Evolutionary conservation across 2,329 filamentous ascomycete species (phyloP).

Genomic region (Colletotrichum sp.): DNA sequence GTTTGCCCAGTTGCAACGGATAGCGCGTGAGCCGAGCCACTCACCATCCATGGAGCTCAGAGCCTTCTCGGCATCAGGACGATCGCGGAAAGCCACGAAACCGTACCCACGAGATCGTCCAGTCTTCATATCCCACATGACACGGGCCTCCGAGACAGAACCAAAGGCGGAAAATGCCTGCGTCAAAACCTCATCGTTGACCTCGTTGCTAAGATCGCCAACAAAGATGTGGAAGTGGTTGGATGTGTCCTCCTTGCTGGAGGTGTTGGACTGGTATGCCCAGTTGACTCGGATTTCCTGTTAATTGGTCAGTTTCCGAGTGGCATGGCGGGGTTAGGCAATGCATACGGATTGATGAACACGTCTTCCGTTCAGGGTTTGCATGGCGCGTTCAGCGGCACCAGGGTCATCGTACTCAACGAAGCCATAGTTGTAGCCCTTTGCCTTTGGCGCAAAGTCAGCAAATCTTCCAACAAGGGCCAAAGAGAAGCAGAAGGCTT

Average conservation of each 20-base stretch:
- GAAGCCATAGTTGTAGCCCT: conserved; percentile 99
- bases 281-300: conserved; percentile 99
- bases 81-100: conserved; percentile 96
- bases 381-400: conserved; percentile 95
- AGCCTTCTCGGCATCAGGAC: conserved; percentile 92
- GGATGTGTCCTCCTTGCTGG: conserved; percentile 95
- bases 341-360: conserved; percentile 91
- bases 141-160: conserved; percentile 93
- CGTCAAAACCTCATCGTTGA: conserved; percentile 92
- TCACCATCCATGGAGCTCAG: conserved; percentile 98
- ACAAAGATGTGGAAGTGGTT: conserved; percentile 99
- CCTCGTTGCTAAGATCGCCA: conserved; percentile 95
- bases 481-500: background rate
- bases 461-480: background rate
- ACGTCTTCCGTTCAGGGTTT: conserved; percentile 91
- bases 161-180: conserved; percentile 98
- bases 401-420: conserved; percentile 98
- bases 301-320: conserved; percentile 28
- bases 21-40: conserved; percentile 97
- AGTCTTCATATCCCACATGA: conserved; percentile 99
- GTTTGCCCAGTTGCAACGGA: conserved; percentile 99
- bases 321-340: background rate
- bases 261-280: conserved; percentile 96
- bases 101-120: conserved; percentile 96
- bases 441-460: conserved; percentile 64